Base-by-base conservation (phyloP, 148 eudicot species). In the Nyssa sinensis region DNA sequence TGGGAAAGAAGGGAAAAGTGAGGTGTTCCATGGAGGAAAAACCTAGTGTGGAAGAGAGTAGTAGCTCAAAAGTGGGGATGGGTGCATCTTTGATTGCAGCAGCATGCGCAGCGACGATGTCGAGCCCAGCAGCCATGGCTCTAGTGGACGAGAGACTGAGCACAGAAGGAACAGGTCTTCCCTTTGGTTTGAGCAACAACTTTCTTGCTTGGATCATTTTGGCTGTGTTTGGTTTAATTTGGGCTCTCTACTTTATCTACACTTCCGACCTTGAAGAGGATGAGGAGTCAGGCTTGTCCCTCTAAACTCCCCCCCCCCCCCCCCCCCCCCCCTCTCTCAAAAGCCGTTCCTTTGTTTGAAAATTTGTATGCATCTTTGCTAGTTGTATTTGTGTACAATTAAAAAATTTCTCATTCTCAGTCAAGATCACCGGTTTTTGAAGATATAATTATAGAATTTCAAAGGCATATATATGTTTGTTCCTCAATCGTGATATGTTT, bases 91-190 rank as follows among this genome's bases (percentile, higher is more conserved):
- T 78, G 74, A 28, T 79, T 57, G 84, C 84, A 9, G 87, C 85
- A 33, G 82, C 84, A 1, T 60, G 67, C 2, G 86, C 87, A 1
- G 86, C 88, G 44, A 70, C 88, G 66, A 75, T 88, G 79, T 85
- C 94, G 2, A 89, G 88, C 89, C 96, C 99, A 2, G 59, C 55
- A 6, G 91, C 94, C 41, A 82, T 85, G 97, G 99, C 99, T 8
- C 74, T 96, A 73, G 99, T 96, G 73, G 99, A 96, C 30, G 98
- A 93, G 62, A 93, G 99, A 71, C 83, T 96, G 92, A 93, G 91
- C 93, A 96, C 99, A 12, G 99, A 96, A 70, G 99, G 99, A 53
- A 88, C 94, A 0, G 99, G 99, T 28, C 98, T 96, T 29, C 97
- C 99, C 21, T 91, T 96, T 67, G 99, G 99, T 47, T 70, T 96